Conservation (phyloP, 352 stramenopile species). For the Saprolegnia parasitica region DNA sequence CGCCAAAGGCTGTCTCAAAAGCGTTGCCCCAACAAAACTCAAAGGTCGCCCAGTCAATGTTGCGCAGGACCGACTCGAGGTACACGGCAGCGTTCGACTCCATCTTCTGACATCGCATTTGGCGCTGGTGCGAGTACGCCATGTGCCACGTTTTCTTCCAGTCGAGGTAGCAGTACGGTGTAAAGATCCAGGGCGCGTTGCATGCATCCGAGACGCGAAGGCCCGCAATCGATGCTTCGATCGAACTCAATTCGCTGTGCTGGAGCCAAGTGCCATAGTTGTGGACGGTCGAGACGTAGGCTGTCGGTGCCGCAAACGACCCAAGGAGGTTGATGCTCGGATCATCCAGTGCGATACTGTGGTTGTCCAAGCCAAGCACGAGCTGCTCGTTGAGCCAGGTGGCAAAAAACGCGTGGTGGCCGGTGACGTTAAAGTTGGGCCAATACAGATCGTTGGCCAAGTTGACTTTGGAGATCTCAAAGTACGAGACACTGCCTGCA, state of each 20-base stretch:
- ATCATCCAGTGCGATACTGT: background rate
- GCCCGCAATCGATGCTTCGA: background rate
- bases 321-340: background rate
- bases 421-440: conserved; percentile 12
- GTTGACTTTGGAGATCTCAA: conserved; percentile 9
- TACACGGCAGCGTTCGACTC: conserved; percentile 12
- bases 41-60: background rate
- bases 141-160: conserved; percentile 6
- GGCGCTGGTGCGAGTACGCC: background rate
- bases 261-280: background rate
- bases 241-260: conserved; percentile 5
- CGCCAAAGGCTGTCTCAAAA: background rate
- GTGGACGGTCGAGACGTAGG: background rate
- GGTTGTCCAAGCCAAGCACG: background rate
- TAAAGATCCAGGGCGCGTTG: conserved; percentile 19
- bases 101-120: conserved; percentile 10
- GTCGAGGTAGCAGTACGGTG: conserved; percentile 24
- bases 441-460: conserved; percentile 18
- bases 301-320: background rate
- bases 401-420: background rate
- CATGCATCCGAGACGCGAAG: conserved; percentile 7
- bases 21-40: conserved; percentile 10
- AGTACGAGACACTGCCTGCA: conserved; percentile 15
- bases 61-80: conserved; percentile 16
- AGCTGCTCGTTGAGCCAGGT: conserved; percentile 23